Conservation (phyloP, 805 yeast genomes). For the Starmerella khaoyaiensis region DNA sequence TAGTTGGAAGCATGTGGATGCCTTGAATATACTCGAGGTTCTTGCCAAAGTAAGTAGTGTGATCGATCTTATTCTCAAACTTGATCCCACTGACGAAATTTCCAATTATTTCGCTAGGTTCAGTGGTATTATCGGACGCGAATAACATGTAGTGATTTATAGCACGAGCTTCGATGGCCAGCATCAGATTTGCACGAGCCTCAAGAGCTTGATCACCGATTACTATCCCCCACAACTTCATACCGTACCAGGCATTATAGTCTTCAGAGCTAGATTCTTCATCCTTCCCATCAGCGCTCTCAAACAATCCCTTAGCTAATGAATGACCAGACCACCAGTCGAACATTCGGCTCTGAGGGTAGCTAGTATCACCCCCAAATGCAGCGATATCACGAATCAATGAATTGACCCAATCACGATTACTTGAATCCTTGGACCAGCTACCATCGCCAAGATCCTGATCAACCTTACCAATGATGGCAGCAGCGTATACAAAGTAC, state of each 20-base stretch:
- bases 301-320: slow-evolving; percentile 59
- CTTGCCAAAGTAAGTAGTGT: slow-evolving; percentile 59
- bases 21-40: slow-evolving; percentile 57
- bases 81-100: slow-evolving; percentile 58
- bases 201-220: slow-evolving; percentile 41
- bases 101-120: slow-evolving; percentile 39
- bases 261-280: slow-evolving; percentile 65
- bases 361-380: slow-evolving; percentile 36
- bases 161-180: slow-evolving; percentile 42
- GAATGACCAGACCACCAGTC: slow-evolving; percentile 67
- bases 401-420: slow-evolving; percentile 45
- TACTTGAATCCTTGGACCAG: slow-evolving; percentile 33
- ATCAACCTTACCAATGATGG: slow-evolving; percentile 60
- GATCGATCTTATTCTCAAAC: slow-evolving; percentile 60
- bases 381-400: slow-evolving; percentile 57
- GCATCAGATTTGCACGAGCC: slow-evolving; percentile 44
- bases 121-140: slow-evolving; percentile 35
- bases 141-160: slow-evolving; percentile 46
- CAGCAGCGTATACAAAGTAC: slow-evolving; percentile 71
- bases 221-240: slow-evolving; percentile 56
- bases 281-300: slow-evolving; percentile 54
- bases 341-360: slow-evolving; percentile 53
- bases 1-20: slow-evolving; percentile 63
- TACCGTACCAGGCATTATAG: slow-evolving; percentile 52
- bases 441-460: slow-evolving; percentile 31